A percentile compares a stretch with the other conserved stretches of the same genome.
Evolutionary conservation across 108 stramenopile species (phyloP).

Genomic region (Nitzschia putrida): DNA sequence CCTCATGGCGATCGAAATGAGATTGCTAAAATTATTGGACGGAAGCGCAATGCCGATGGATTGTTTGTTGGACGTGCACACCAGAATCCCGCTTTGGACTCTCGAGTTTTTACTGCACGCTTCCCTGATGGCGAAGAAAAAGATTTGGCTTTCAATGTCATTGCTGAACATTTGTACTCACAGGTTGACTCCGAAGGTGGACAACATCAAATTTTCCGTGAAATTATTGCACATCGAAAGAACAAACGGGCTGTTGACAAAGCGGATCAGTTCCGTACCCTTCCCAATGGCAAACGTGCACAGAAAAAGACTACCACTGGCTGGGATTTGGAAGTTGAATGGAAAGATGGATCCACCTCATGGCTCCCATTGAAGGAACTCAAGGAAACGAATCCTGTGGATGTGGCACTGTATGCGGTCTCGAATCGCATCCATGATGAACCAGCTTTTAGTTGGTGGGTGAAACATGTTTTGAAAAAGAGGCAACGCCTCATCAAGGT

Average conservation of each 20-base stretch:
- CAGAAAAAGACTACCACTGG: slow-evolving; percentile 22
- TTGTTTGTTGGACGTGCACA: slow-evolving; percentile 24
- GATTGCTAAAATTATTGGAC: too few relatives aligned
- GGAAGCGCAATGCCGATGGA: slow-evolving; percentile 27
- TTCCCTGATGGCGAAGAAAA: slow-evolving; percentile 38
- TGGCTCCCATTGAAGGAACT: slow-evolving; percentile 33
- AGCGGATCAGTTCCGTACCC: slow-evolving; percentile 5
- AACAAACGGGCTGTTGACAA: slow-evolving; percentile 17
- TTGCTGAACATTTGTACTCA: slow-evolving; percentile 47
- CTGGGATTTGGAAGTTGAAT: slow-evolving; percentile 31
- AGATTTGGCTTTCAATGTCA: slow-evolving; percentile 37
- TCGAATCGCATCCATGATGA: slow-evolving; percentile 23
- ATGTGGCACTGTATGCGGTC: slow-evolving; percentile 43
- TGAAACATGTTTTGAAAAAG: slow-evolving; percentile 14
- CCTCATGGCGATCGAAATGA: too few relatives aligned
- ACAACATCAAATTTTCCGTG: slow-evolving; percentile 7
- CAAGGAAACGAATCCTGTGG: slow-evolving; percentile 37
- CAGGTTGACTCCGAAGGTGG: slow-evolving; percentile 46
- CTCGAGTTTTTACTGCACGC: slow-evolving; percentile 33
- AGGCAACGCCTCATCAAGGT: slow-evolving; percentile 22
- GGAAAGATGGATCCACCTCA: slow-evolving; percentile 44
- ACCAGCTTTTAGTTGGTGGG: slow-evolving; percentile 59
- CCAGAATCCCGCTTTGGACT: slow-evolving; percentile 45
- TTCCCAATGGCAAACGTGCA: background rate
- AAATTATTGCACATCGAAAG: slow-evolving; percentile 37